These are phyloP conservation scores for Favolaschia claudopus DNA, from an alignment of 768 basidiomycete genomes.

Conservation along the genomic window DNA sequence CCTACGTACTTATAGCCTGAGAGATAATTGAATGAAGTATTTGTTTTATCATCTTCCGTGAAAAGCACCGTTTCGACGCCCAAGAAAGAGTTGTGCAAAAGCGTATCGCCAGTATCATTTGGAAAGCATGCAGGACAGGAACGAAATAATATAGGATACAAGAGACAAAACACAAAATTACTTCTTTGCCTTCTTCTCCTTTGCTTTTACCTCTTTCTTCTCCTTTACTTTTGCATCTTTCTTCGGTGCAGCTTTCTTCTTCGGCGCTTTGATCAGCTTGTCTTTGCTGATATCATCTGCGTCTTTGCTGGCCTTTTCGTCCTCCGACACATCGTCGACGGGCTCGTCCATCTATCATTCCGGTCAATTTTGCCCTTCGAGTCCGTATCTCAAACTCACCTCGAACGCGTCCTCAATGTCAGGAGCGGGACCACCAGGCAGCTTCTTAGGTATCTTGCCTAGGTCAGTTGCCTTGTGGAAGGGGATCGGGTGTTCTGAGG, in stretches of 20 bases:
- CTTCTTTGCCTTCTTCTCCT: constrained; percentile 11
- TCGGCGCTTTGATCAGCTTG: constrained; percentile 66
- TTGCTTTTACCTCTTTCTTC: too few species aligned
- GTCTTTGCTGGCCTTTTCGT: constrained; percentile 50
- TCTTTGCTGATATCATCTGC: constrained; percentile 62
- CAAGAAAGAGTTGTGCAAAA: too few species aligned
- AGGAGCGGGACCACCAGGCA: constrained; percentile 76
- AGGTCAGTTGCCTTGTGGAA: constrained; percentile 90
- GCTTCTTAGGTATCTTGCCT: constrained; percentile 82
- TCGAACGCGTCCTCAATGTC: constrained; percentile 94
- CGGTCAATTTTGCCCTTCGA: not conserved
- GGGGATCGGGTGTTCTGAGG: constrained; percentile 88
- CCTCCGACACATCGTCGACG: constrained; percentile 57
- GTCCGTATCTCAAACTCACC: constrained; percentile 48
- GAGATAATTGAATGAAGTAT: too few species aligned
- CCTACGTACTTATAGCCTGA: too few species aligned
- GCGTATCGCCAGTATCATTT: too few species aligned
- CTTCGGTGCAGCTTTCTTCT: constrained; percentile 42
- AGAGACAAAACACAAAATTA: not conserved
- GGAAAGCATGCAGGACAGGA: too few species aligned
- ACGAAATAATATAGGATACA: too few species aligned
- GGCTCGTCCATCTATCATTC: constrained; percentile 55
- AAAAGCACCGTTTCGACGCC: too few species aligned
- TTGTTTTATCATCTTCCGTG: too few species aligned
- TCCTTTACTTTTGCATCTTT: constrained; percentile 37